Base-by-base conservation (phyloP, 805 yeast species). In the Ogataea naganishii region DNA sequence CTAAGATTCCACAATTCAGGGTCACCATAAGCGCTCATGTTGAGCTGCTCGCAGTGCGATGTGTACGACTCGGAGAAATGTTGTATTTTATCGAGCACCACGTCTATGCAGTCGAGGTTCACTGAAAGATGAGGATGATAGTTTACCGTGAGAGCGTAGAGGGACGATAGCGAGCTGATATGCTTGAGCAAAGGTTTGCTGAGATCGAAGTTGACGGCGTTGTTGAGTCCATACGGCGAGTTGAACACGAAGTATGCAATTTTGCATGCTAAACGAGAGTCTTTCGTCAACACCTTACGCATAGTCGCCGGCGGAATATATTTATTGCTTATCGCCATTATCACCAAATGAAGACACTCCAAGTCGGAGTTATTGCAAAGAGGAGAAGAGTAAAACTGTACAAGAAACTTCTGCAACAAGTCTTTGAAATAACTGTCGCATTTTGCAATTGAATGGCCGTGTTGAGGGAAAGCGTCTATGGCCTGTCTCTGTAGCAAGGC, bases 161-260 rank as follows among this genome's bases (percentile, higher is more conserved):
- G 40, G 26, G 62, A 58, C 0, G 80, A 62, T 14, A 75, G 37
- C 26, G 64, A 55, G 43, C 62, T 72, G 25, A 74, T 40, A 38
- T 72, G 72, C 33, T 63, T 67, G 18, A 67, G 35, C 2, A 63
- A 62, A 0, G 80, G 79, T 3, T 32, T 40, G 2, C 34, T 19
- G 3, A 35, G 29, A 16, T 36, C 14, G 11, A 41, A 24, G 5
- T 29, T n/a, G 7, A 18, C 10, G 4, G 47, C 50, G 21, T 41
- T 39, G 8, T 45, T 36, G 11, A 50, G 27, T 4, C 56, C 57
- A 33, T 40, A 32, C 4, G 40, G 40, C 9, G 44, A 40, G 26
- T 37, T 35, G 27, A 47, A 39, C 4, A 40, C 20, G 18, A 50
- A 24, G 7, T 36, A 33, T 4, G 40, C 34, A 3, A 49, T 5